phyloP scores from a whole-genome alignment of 805 yeast species.

The Kluyveromyces aestuarii region DNA sequence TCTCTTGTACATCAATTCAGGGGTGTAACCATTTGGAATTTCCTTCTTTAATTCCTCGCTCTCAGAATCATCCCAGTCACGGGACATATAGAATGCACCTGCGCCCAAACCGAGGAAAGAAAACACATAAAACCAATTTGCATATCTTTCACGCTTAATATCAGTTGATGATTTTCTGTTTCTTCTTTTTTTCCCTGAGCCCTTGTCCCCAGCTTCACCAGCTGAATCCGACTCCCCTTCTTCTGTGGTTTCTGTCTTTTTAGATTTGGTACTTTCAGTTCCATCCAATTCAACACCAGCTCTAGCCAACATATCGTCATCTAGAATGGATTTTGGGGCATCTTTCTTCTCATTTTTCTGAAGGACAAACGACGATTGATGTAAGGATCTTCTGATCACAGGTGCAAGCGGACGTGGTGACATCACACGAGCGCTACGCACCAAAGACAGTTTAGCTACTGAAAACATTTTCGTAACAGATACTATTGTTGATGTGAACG shows the following conservation, averaged over 20 bases:
- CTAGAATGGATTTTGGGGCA: conserved; percentile 46
- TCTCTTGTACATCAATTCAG: conserved; percentile 57
- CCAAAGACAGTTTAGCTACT: background rate
- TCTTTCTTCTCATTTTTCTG: conserved; percentile 11
- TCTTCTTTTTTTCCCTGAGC: conserved; percentile 32
- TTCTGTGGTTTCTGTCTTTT: conserved; percentile 8
- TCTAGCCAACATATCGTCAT: conserved; percentile 71
- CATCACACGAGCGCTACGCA: conserved; percentile 1
- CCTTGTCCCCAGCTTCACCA: conserved; percentile 9
- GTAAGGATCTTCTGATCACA: background rate
- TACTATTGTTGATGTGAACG: background rate
- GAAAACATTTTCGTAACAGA: background rate
- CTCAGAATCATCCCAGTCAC: conserved; percentile 80
- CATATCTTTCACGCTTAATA: conserved; percentile 72
- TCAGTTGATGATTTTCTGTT: conserved; percentile 65
- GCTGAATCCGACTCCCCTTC: conserved; percentile 8
- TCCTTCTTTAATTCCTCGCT: conserved; percentile 48
- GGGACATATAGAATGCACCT: conserved; percentile 56
- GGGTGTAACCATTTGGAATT: conserved; percentile 59
- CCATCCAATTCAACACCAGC: conserved; percentile 69
- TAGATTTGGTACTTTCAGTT: conserved; percentile 8
- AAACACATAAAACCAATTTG: conserved; percentile 62
- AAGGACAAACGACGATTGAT: background rate
- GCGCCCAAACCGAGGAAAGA: conserved; percentile 40
- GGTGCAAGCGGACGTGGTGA: background rate